Base-by-base conservation (phyloP, 768 basidiomycete genomes). In the Gautieria morchelliformis region DNA sequence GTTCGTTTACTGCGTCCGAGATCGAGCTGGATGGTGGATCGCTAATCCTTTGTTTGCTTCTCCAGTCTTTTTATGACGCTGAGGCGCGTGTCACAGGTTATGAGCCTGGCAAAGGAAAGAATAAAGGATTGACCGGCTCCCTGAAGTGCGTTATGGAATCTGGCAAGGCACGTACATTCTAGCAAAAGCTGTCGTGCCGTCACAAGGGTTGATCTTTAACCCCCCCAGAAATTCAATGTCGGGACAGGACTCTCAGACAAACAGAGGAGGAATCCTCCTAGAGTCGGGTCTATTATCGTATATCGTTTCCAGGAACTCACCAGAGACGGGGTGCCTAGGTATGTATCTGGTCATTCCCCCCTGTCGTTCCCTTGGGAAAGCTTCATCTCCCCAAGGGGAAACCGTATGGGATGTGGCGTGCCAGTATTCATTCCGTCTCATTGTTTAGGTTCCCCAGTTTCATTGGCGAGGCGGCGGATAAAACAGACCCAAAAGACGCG, bases 121-220 rank as follows among this genome's bases (percentile, higher is more conserved):
- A 80, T 62, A 70, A 72, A 40, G 80, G 79, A 20, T 66, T 68
- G 10, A 76, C 74, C 2, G 89, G 86, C 2, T 74, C 74, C 3
- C 80, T 89, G 4, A 87, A 88, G 58, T 82, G 80, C 64, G 76
- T 75, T 63, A 83, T 83, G 81, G 77, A 70, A 50, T 81, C 79
- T 3, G 79, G 79, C 30, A 82, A 83, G 77, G 81, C 79, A 47
- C 27, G 41, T 35, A 5, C 17, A 30, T 19, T 10, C 40, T 48
- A 9, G 15, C n/a, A 47, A 15, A 12, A 35, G 30, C 27, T 19
- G n/a, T 24, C 20, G n/a, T 4, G 20, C 15, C 12, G 4, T 15
- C 15, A 15, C 11, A 41, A 47, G 46, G 22, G 20, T 12, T 12
- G 12, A 12, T 15, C 40, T 10, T 47, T 30, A 47, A 4, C 15